Evolutionary conservation across 2,329 filamentous ascomycete species (phyloP).

Genomic region (Xylariaceae sp.): DNA sequence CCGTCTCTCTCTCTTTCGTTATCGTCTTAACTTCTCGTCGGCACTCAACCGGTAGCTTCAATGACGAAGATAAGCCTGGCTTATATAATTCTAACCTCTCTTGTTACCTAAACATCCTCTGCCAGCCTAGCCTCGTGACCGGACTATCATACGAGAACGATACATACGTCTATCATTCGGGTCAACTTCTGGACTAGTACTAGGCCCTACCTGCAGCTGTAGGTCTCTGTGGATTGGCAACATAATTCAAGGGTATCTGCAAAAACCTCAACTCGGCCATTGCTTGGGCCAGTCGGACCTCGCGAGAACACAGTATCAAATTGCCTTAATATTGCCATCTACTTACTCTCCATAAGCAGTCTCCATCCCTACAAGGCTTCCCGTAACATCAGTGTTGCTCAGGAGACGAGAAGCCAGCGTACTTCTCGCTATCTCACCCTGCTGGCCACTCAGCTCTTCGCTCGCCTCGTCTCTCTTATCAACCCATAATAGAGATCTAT

Average conservation of each 20-base stretch:
- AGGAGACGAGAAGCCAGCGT: no score
- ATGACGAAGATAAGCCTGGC: constrained; percentile 58
- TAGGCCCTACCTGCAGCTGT: no score
- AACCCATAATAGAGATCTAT: constrained; percentile 7
- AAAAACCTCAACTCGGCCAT: no score
- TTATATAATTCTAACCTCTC: constrained; percentile 55
- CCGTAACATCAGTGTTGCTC: constrained; percentile 2
- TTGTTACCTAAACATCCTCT: constrained; percentile 45
- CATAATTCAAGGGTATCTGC: no score
- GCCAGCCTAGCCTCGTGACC: no score
- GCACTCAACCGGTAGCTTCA: constrained; percentile 30
- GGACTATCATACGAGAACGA: no score
- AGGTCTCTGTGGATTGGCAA: no score
- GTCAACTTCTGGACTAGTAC: no score
- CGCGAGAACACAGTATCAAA: no score
- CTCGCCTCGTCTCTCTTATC: constrained; percentile 12
- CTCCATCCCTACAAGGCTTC: constrained; percentile 17
- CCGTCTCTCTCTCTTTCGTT: neutral
- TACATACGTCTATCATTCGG: neutral
- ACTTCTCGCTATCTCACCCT: neutral
- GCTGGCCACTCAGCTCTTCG: constrained; percentile 8
- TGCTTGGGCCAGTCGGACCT: no score
- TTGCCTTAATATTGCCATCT: no score
- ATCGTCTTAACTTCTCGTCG: neutral
- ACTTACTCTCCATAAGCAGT: no score